Evolutionary conservation across 164 flowering plant species (phyloP), one percentile per base, ranked within the genome.

Genomic region (Dillenia suffruticosa): DNA sequence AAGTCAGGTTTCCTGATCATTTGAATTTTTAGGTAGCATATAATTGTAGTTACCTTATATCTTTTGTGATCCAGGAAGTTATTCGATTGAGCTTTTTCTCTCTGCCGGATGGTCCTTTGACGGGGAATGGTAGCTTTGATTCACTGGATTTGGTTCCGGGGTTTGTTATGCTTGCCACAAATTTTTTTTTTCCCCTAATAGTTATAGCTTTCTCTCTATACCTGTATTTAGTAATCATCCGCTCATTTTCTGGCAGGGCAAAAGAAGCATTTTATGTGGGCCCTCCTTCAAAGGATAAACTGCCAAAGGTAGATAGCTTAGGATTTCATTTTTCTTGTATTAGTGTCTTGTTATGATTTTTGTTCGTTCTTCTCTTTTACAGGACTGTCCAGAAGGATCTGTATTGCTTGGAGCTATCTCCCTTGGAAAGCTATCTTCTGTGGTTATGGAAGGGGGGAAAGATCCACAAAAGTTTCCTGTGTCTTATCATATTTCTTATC

Each of bases 91-190:
- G 78, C 74, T 94, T 89, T 67, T 91, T 72, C 70, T 70, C 89
- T 67, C 81, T 91, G 78, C 99, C 99, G 52, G 99, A 94, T 84
- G 99, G 99, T 9, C 85, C 89, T 44, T 70, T 91, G 56, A 87
- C 68, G 68, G 96, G 93, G 60, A 88, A 82, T 78, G 81, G 90
- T 66, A 64, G 78, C 68, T 94, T 76, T 68, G 80, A 74, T 46
- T 78, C 91, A 58, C 80, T 95, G 48, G 73, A 71, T 64, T 71
- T 94, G 59, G 76, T 87, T 64, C 96, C 96, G 47, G 96, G 97
- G 99, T 94, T 81, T 51, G 80, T 52, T 45, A 45, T 47, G 11
- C 59, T 58, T 15, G 32, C 57, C 12, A 9, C 11, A 49, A 24
- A 12, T 1, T 55, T 49, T 24, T 1, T 54, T 1, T 55, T 49